Evolutionary conservation across 1,139 yeast species (phyloP).

Genomic region (Nakaseomyces glabratus): DNA sequence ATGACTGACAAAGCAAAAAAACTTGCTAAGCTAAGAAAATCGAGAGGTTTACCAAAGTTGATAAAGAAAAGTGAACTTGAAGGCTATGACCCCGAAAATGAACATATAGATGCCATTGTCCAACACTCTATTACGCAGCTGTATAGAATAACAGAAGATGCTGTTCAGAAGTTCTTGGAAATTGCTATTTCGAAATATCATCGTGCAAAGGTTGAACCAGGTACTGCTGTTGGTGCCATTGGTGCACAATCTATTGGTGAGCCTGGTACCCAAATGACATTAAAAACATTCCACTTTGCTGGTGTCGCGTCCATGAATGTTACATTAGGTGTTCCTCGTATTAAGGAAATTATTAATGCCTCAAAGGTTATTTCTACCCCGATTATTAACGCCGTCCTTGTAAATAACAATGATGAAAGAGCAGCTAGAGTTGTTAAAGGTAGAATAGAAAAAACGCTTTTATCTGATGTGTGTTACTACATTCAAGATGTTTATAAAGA

Average conservation of each 20-base stretch:
- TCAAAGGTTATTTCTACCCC: constrained; percentile 94
- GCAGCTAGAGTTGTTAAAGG: constrained; percentile 99
- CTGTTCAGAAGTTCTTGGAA: constrained; percentile 60
- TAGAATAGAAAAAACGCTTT: constrained; percentile 82
- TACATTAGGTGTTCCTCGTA: constrained; percentile 98
- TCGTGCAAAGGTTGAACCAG: constrained; percentile 94
- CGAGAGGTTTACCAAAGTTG: constrained; percentile 41
- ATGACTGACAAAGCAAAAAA: constrained; percentile 46
- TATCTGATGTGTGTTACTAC: constrained; percentile 78
- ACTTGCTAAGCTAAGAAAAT: constrained; percentile 50
- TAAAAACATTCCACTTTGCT: constrained; percentile 98
- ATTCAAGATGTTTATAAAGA: constrained; percentile 91
- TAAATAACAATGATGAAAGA: constrained; percentile 88
- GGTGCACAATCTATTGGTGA: constrained; percentile 99
- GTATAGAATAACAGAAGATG: constrained; percentile 53
- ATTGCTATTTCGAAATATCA: constrained; percentile 77
- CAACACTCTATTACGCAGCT: constrained; percentile 60
- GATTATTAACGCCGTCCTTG: constrained; percentile 87
- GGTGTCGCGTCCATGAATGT: constrained; percentile 99
- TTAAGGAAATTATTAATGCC: constrained; percentile 95
- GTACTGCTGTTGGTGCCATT: constrained; percentile 98
- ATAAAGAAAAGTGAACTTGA: constrained; percentile 34
- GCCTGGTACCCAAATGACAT: constrained; percentile 98
- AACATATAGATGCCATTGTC: constrained; percentile 41
- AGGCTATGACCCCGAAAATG: constrained; percentile 33